Conservation (phyloP, 495 filamentous ascomycete species). For the Terfezia boudieri region DNA sequence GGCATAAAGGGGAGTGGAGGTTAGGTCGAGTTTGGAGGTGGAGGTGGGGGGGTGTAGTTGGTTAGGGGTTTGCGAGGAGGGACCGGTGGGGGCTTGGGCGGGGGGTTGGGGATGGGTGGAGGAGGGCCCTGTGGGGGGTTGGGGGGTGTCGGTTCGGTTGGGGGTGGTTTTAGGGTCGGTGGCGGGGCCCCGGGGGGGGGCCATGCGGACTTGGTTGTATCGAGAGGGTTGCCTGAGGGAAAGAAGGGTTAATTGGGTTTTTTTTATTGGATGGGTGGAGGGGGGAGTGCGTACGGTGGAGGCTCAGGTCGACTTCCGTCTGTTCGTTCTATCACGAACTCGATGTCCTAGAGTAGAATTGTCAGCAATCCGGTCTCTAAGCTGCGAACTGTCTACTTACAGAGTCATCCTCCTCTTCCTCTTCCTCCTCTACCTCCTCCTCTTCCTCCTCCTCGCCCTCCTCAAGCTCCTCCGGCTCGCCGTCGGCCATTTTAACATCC, state of each 20-base stretch:
- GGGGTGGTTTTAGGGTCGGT: slow-evolving; percentile 6
- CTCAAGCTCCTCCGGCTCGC: slow-evolving; percentile 27
- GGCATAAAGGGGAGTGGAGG: slow-evolving; percentile 59
- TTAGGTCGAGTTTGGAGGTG: slow-evolving; percentile 61
- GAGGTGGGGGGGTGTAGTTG: slow-evolving; percentile 39
- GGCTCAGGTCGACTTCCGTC: slow-evolving; percentile 52
- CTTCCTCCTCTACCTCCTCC: slow-evolving; percentile 45
- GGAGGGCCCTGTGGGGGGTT: slow-evolving; percentile 17
- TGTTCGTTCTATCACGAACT: slow-evolving; percentile 78
- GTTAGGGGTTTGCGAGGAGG: slow-evolving; percentile 11
- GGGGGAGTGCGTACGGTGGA: slow-evolving; percentile 29
- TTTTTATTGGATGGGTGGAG: not conserved
- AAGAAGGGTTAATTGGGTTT: slow-evolving; percentile 12
- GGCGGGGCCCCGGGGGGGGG: slow-evolving; percentile 32
- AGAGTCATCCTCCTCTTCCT: slow-evolving; percentile 24
- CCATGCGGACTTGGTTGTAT: slow-evolving; percentile 44
- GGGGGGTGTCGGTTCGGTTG: not conserved
- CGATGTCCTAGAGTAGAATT: slow-evolving; percentile 45
- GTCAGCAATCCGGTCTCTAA: not conserved
- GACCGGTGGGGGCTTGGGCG: slow-evolving; percentile 23
- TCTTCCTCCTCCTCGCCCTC: slow-evolving; percentile 31
- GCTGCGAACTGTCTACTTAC: slow-evolving; percentile 9
- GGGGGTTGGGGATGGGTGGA: slow-evolving; percentile 19
- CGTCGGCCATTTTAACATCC: slow-evolving; percentile 19
- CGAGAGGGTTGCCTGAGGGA: slow-evolving; percentile 22